phyloP scores from a whole-genome alignment of 345 rosid genomes.

The Erodium maritimum region DNA sequence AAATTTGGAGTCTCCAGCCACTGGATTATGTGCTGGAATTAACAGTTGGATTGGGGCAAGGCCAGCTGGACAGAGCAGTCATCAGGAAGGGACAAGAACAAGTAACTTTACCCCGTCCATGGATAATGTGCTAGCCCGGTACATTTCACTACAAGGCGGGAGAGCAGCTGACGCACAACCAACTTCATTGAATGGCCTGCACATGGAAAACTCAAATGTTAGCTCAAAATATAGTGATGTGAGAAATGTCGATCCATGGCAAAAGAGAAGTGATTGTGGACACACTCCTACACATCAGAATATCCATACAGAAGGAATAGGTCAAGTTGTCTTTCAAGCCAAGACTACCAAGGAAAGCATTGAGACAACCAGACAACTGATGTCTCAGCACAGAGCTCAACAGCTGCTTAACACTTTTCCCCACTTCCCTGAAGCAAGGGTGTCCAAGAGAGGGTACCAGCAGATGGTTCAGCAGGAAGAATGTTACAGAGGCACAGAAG shows the following conservation, averaged over 20 bases:
- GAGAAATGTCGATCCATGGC: conserved; percentile 1
- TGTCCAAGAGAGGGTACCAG: conserved; percentile 34
- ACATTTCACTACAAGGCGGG: conserved; percentile 9
- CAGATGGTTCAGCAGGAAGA: conserved; percentile 22
- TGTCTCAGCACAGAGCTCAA: conserved; percentile 13
- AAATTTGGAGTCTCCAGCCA: conserved; percentile 14
- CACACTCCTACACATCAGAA: conserved; percentile 8
- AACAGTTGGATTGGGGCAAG: conserved; percentile 11
- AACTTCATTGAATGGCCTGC: conserved; percentile 11
- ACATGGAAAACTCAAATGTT: conserved; percentile 5
- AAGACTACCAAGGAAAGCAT: conserved; percentile 13
- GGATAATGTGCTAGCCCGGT: conserved; percentile 17
- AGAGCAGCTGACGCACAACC: conserved; percentile 2
- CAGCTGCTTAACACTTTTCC: conserved; percentile 15
- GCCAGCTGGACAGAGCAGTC: conserved; percentile 19
- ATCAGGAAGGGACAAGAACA: conserved; percentile 20
- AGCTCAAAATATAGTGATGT: not conserved
- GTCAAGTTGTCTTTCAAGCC: conserved; percentile 16
- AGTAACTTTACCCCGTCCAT: conserved; percentile 11
- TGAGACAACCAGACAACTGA: conserved; percentile 18
- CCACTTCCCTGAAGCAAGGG: conserved; percentile 21
- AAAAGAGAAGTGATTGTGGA: not conserved
- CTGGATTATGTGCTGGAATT: conserved; percentile 13
- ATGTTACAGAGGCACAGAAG: conserved; percentile 10
- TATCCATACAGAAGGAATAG: conserved; percentile 13